Conservation (phyloP, 2,329 filamentous ascomycete genomes). For the Penicillium sp. region DNA sequence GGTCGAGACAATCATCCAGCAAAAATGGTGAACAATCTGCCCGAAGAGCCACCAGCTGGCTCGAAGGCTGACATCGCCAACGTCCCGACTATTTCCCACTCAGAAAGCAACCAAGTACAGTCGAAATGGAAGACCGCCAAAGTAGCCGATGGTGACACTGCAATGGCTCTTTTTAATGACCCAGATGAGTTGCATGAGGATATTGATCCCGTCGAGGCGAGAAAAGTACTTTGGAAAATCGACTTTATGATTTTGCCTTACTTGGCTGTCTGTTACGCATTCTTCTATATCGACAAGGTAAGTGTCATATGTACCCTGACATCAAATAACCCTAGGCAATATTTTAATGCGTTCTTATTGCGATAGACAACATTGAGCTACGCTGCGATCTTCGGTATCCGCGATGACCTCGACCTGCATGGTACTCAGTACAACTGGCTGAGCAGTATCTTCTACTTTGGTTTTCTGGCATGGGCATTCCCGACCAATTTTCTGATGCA, state of each 20-base stretch:
- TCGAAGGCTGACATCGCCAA: constrained; percentile 28
- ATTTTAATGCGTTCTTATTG: background rate
- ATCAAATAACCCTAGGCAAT: constrained; percentile 4
- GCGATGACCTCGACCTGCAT: constrained; percentile 60
- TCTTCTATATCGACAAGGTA: constrained; percentile 56
- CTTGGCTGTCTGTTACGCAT: constrained; percentile 58
- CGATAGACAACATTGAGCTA: constrained; percentile 63
- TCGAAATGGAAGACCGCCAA: constrained; percentile 35
- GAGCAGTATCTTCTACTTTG: constrained; percentile 61
- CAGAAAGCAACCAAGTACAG: constrained; percentile 29
- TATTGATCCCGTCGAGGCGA: constrained; percentile 53
- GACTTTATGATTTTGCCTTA: constrained; percentile 65
- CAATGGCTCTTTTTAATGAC: constrained; percentile 55
- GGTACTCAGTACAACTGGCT: constrained; percentile 64
- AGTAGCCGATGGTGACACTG: constrained; percentile 52
- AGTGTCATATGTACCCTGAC: background rate
- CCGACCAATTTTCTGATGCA: constrained; percentile 61
- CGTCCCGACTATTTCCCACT: constrained; percentile 31
- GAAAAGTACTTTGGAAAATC: constrained; percentile 58
- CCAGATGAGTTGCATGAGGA: constrained; percentile 53
- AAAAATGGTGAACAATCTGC: constrained; percentile 19
- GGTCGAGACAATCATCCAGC: background rate
- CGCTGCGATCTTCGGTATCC: constrained; percentile 68
- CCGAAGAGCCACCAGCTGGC: constrained; percentile 12
- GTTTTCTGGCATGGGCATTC: constrained; percentile 59